phyloP scores from a whole-genome alignment of 2,329 filamentous ascomycete species.

The Fusarium sp. region DNA sequence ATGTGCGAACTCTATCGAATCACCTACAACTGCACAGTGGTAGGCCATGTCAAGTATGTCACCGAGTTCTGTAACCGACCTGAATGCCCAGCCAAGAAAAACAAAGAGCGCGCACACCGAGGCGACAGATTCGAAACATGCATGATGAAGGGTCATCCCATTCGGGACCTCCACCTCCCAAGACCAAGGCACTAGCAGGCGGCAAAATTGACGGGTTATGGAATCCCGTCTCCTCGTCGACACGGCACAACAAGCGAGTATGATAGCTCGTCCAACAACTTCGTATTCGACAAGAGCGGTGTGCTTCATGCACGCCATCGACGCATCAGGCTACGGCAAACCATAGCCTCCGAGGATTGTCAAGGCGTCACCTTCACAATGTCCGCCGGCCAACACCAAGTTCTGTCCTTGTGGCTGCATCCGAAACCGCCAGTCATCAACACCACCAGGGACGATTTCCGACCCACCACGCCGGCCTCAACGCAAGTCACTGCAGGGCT shows the following conservation, averaged over 20 bases:
- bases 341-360: background rate
- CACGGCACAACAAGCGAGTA: background rate
- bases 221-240: background rate
- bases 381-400: background rate
- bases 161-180: background rate
- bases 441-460: background rate
- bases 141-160: too few species aligned
- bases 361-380: background rate
- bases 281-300: background rate
- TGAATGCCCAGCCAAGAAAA: too few species aligned
- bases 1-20: too few species aligned
- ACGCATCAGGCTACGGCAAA: background rate
- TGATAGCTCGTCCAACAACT: background rate
- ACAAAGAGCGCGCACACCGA: too few species aligned
- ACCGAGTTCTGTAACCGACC: too few species aligned
- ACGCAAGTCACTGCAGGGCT: background rate
- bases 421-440: background rate
- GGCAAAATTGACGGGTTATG: background rate
- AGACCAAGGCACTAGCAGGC: background rate
- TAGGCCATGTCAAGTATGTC: too few species aligned
- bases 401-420: background rate
- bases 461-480: background rate
- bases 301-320: background rate
- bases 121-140: too few species aligned
- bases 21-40: too few species aligned